Evolutionary conservation across 148 eudicot species (phyloP).

Genomic region (Nyssa sinensis): DNA sequence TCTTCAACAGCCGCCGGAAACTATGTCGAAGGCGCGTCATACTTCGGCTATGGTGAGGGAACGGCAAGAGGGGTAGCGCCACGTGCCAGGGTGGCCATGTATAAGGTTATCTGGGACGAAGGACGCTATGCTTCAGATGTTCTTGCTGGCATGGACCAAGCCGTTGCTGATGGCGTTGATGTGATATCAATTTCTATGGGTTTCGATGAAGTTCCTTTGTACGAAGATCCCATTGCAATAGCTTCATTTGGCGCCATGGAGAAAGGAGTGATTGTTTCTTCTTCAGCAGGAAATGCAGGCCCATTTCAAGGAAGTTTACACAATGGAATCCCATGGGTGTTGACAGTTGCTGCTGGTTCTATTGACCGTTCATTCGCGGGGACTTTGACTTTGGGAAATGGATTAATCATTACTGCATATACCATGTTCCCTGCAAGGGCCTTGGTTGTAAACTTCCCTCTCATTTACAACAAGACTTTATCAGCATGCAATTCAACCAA

Average conservation of each 20-base stretch:
- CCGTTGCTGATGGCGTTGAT: constrained; percentile 41
- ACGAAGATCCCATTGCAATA: no score
- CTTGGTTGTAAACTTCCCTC: no score
- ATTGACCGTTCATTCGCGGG: no score
- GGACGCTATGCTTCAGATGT: constrained; percentile 15
- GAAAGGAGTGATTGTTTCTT: constrained; percentile 25
- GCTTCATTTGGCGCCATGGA: no score
- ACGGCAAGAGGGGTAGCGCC: constrained; percentile 37
- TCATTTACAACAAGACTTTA: no score
- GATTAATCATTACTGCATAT: no score
- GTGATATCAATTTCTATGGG: constrained; percentile 35
- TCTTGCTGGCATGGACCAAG: constrained; percentile 35
- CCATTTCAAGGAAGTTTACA: constrained; percentile 4
- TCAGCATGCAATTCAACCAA: no score
- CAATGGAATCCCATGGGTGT: constrained; percentile 29
- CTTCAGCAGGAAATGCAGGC: constrained; percentile 23
- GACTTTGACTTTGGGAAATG: no score
- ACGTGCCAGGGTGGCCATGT: constrained; percentile 32
- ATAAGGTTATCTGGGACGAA: constrained; percentile 27
- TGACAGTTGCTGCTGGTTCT: constrained; percentile 28
- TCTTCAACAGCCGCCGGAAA: constrained; percentile 35
- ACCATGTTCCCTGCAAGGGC: no score
- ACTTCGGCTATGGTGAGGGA: constrained; percentile 32
- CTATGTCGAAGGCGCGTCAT: constrained; percentile 18
- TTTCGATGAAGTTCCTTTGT: no score